These are phyloP conservation scores for Wickerhamiella sergipiensis DNA, from an alignment of 805 yeast genomes.

Conservation along the genomic window DNA sequence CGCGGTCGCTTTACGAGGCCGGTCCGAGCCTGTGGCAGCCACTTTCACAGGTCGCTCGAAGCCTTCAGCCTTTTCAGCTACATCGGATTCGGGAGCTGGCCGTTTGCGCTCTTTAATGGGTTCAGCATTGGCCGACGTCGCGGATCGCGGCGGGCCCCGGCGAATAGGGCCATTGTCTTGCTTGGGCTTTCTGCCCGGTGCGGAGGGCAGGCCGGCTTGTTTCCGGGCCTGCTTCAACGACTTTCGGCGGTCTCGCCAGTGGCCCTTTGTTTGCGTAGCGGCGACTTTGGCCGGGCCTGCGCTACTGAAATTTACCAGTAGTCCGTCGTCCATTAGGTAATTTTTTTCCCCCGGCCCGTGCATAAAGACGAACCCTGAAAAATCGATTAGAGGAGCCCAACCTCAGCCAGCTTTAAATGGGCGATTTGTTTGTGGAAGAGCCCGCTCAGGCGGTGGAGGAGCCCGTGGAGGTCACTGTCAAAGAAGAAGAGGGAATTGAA, in stretches of 20 bases:
- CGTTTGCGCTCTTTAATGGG: neutral
- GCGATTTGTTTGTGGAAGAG: slow-evolving; percentile 2
- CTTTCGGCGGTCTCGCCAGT: slow-evolving; percentile 28
- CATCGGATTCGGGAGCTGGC: neutral
- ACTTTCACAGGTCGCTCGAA: too few species aligned
- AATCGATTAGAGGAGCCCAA: too few species aligned
- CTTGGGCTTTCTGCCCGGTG: neutral
- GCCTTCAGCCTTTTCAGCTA: neutral
- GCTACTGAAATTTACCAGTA: slow-evolving; percentile 60
- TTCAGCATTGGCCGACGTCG: slow-evolving; percentile 1
- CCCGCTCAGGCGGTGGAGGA: slow-evolving; percentile 1
- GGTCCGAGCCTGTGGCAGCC: too few species aligned
- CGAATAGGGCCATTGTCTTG: neutral
- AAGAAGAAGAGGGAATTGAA: slow-evolving; percentile 24
- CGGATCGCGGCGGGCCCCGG: neutral
- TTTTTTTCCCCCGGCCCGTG: slow-evolving; percentile 4
- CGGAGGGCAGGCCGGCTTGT: slow-evolving; percentile 26
- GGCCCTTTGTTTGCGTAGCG: slow-evolving; percentile 15
- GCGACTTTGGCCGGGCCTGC: slow-evolving; percentile 23
- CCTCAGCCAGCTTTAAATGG: too few species aligned
- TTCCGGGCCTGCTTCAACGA: slow-evolving; percentile 19
- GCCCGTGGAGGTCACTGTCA: slow-evolving; percentile 25
- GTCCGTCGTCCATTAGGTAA: slow-evolving; percentile 36
- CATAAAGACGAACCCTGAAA: neutral
- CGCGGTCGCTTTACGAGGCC: too few species aligned